phyloP scores from a whole-genome alignment of 495 filamentous ascomycete genomes.

The Niebla homalea region DNA sequence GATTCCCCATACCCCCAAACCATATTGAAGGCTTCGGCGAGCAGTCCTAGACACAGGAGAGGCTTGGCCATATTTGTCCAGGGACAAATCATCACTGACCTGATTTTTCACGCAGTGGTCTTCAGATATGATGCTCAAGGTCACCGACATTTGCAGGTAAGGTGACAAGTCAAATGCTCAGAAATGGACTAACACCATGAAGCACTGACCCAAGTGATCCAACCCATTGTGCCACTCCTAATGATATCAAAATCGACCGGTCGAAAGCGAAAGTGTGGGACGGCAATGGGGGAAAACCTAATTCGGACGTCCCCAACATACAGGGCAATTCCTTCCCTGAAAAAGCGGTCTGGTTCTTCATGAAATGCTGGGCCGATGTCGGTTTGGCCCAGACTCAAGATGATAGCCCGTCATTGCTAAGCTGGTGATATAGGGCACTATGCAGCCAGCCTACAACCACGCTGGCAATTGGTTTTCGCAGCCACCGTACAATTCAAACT shows the following conservation, averaged over 20 bases:
- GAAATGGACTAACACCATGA: slow-evolving; percentile 9
- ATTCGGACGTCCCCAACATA: neutral
- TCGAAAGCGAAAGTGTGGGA: slow-evolving; percentile 11
- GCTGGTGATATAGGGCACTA: slow-evolving; percentile 1
- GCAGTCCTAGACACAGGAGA: too few relatives aligned
- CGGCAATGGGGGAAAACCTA: neutral
- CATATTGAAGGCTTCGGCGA: too few relatives aligned
- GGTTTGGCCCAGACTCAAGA: neutral
- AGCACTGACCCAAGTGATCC: slow-evolving; percentile 13
- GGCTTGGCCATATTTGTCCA: too few relatives aligned
- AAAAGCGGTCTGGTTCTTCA: slow-evolving; percentile 15
- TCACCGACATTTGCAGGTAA: slow-evolving; percentile 16
- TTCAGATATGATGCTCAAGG: slow-evolving; percentile 18
- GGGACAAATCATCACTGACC: too few relatives aligned
- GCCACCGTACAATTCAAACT: slow-evolving; percentile 10
- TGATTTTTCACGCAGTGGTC: neutral
- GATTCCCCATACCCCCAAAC: too few relatives aligned
- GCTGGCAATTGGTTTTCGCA: slow-evolving; percentile 16
- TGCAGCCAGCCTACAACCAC: slow-evolving; percentile 11
- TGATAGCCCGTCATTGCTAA: neutral
- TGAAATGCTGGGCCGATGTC: slow-evolving; percentile 20
- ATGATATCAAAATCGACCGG: slow-evolving; percentile 16
- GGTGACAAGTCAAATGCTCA: neutral
- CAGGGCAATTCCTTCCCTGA: slow-evolving; percentile 6
- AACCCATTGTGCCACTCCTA: slow-evolving; percentile 14